Conservation (phyloP, 75 land plant species). For the Pinus tabuliformis region DNA sequence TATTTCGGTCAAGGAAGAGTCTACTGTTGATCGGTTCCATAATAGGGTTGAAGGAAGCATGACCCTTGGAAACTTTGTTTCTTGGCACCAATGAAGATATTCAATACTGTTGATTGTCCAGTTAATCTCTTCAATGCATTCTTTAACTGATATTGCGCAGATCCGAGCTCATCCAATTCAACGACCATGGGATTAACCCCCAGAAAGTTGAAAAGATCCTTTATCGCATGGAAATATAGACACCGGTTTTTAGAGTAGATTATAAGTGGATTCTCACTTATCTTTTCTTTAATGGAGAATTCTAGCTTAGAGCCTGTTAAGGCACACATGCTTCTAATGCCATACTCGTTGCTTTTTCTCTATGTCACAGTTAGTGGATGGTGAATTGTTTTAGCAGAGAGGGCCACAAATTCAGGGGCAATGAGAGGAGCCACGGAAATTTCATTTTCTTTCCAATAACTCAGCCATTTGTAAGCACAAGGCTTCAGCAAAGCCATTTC, state of each 20-base stretch:
- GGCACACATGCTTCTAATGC: slow-evolving; percentile 14
- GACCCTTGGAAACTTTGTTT: too few species aligned
- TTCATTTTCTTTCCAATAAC: neutral
- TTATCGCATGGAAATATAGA: slow-evolving; percentile 73
- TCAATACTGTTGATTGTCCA: slow-evolving; percentile 82
- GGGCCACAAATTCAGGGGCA: neutral
- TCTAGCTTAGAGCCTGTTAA: slow-evolving; percentile 55
- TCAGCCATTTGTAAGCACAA: neutral
- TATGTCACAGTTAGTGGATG: too few species aligned
- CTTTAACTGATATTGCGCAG: slow-evolving; percentile 71
- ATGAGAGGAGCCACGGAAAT: neutral
- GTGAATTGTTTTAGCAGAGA: neutral
- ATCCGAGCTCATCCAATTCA: slow-evolving; percentile 77
- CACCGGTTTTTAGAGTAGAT: slow-evolving; percentile 87
- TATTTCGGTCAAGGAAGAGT: too few species aligned
- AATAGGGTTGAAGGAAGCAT: too few species aligned
- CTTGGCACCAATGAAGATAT: slow-evolving; percentile 93
- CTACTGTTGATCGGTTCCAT: too few species aligned
- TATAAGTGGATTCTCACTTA: slow-evolving; percentile 66
- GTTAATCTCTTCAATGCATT: slow-evolving; percentile 73
- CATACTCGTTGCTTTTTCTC: neutral
- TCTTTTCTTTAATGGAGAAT: slow-evolving; percentile 48
- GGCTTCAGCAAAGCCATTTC: slow-evolving; percentile 4
- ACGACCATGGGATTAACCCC: slow-evolving; percentile 59
- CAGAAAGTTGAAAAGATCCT: slow-evolving; percentile 64